Evolutionary conservation across 2,329 filamentous ascomycete species (phyloP).

Genomic region (Sarocladium strictum): DNA sequence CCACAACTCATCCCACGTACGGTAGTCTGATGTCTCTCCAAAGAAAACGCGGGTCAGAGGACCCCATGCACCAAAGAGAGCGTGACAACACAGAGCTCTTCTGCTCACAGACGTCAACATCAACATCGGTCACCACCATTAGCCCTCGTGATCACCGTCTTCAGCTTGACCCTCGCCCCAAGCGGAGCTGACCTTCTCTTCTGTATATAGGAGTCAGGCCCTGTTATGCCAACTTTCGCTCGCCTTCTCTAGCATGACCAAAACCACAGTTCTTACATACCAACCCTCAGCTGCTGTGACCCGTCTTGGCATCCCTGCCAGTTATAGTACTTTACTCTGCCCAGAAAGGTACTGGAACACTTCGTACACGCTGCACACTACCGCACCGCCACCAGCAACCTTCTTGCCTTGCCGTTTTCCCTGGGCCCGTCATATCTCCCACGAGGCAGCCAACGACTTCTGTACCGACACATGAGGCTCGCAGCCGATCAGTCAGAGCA

Average conservation of each 20-base stretch:
- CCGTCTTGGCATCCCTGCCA: not conserved
- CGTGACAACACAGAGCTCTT: not conserved
- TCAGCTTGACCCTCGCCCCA: not conserved
- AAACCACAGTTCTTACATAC: not conserved
- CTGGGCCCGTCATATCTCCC: conserved; percentile 1
- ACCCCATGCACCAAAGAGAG: not conserved
- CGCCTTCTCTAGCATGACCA: not conserved
- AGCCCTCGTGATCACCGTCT: not conserved
- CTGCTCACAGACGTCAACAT: not conserved
- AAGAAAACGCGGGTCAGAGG: too few relatives aligned
- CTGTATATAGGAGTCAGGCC: too few relatives aligned
- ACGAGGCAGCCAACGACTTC: not conserved
- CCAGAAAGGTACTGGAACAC: too few relatives aligned
- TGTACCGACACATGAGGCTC: not conserved
- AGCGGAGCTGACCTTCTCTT: not conserved
- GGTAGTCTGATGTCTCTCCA: too few relatives aligned
- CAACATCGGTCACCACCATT: not conserved
- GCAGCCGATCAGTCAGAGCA: too few relatives aligned
- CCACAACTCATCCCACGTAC: too few relatives aligned
- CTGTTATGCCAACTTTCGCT: not conserved
- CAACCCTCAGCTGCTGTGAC: not conserved
- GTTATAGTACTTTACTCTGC: not conserved
- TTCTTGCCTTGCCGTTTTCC: not conserved
- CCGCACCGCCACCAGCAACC: not conserved
- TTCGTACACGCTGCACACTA: not conserved